A percentile compares a stretch with the other conserved stretches of the same genome.
Conservation (phyloP, 371 early-diverging fungal species). For the Fennellomyces sp. region DNA sequence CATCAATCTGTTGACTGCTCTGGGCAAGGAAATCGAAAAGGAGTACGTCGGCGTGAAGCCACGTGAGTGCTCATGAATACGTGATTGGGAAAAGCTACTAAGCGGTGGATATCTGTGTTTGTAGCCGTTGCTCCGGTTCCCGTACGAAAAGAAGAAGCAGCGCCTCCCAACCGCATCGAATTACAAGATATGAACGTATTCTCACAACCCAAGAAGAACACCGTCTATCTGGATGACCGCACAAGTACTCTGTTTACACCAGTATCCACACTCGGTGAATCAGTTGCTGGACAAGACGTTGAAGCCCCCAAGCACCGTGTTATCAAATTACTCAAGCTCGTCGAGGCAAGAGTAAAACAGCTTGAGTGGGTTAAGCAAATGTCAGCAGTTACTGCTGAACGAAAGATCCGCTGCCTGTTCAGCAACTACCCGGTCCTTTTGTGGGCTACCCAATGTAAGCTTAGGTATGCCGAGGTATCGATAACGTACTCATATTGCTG, state of each 20-base stretch:
- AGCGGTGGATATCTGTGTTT: background rate
- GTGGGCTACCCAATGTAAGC: constrained; percentile 55
- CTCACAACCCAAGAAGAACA: constrained; percentile 10
- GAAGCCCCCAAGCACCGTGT: constrained; percentile 19
- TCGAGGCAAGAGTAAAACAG: constrained; percentile 19
- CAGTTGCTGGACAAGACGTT: constrained; percentile 1
- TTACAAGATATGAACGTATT: constrained; percentile 21
- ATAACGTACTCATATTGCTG: background rate
- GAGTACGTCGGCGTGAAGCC: constrained; percentile 31
- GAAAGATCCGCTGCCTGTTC: constrained; percentile 37
- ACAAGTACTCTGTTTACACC: constrained; percentile 19
- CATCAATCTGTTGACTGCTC: constrained; percentile 32
- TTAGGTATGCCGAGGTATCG: no score
- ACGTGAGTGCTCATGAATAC: constrained; percentile 15
- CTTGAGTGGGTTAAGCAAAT: constrained; percentile 28
- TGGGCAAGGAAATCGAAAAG: constrained; percentile 24
- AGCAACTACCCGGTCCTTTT: constrained; percentile 45
- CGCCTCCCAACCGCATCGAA: constrained; percentile 22
- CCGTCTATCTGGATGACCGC: constrained; percentile 24
- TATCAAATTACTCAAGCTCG: constrained; percentile 18
- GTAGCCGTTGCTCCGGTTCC: constrained; percentile 19
- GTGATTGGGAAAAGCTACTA: background rate
- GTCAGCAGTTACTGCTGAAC: constrained; percentile 31
- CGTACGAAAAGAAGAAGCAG: constrained; percentile 12
- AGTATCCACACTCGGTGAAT: constrained; percentile 7